phyloP scores from a whole-genome alignment of 805 yeast species.

The Wickerhamomyces kurtzmanii region DNA sequence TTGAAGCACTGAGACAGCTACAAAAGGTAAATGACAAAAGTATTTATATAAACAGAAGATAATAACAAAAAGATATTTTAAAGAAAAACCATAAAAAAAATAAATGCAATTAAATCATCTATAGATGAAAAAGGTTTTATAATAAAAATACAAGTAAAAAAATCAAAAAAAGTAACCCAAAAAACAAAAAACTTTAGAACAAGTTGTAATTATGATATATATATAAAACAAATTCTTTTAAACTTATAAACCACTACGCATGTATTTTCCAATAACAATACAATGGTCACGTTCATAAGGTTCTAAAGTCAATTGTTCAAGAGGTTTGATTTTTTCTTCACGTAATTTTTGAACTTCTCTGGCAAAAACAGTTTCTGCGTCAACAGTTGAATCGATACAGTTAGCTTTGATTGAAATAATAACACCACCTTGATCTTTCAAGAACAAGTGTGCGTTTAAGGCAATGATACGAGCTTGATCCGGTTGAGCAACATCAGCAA shows the following conservation, averaged over 20 bases:
- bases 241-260: conserved; percentile 66
- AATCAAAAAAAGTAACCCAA: background rate
- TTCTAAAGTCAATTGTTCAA: conserved; percentile 97
- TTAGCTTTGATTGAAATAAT: conserved; percentile 98
- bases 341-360: conserved; percentile 98
- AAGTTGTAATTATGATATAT: too few relatives aligned
- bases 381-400: conserved; percentile 99
- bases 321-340: conserved; percentile 97
- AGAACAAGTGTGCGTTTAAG: conserved; percentile 93
- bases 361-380: conserved; percentile 98
- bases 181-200: background rate
- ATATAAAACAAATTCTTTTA: too few relatives aligned
- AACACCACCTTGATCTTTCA: conserved; percentile 98
- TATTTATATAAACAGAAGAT: too few relatives aligned
- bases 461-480: conserved; percentile 99
- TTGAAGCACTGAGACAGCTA: too few relatives aligned
- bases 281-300: conserved; percentile 99
- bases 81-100: too few relatives aligned
- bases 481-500: conserved; percentile 99
- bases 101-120: too few relatives aligned
- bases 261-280: conserved; percentile 94
- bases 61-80: too few relatives aligned
- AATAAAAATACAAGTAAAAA: too few relatives aligned
- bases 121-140: too few relatives aligned
- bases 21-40: too few relatives aligned